Base-by-base conservation (phyloP, 2,329 filamentous ascomycete genomes). In the Chaetomium globosum region DNA sequence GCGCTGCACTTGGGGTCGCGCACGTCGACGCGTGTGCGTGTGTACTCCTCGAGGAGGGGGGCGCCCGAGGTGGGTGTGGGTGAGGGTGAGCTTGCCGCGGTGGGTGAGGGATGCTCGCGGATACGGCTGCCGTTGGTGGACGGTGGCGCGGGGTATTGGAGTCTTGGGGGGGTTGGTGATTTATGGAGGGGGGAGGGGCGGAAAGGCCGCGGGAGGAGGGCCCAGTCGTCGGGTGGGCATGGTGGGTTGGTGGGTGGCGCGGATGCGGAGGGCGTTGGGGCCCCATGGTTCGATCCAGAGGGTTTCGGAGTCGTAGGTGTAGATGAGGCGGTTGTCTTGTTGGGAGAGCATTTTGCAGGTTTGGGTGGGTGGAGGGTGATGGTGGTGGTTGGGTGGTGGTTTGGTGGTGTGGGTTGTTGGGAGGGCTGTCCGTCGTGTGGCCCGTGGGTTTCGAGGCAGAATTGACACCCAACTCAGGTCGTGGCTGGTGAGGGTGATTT, bases 281-380 rank as follows among this genome's bases (percentile, higher is more conserved):
- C 61, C 61, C 61, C 61, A 64, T 8, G 61, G 55, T 39, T 64
- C 61, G 49, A 64, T 39, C 61, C 61, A 64, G 55, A 64, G 61
- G 26, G 49, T 64, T 30, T 64, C 61, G 6, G 61, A 49, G 48
- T 64, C 61, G 36, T 64, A 64, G 33, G 55, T n/a, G 49, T 59
- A 64, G 55, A 54, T 23, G 49, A 64, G 55, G n/a, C 21, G 43
- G 61, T 54, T 64, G 36, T 59, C 56, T 16, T 64, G 55, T 30
- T 55, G 21, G 48, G 26, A 31, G 7, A 64, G 21, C 61, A 64
- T 64, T 28, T 55, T 36, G 53, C 2, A 13, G 13, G 10, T 13
- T 36, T 36, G 30, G 31, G 13, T 33, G 28, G 52, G 21, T 6
- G 21, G 9, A 23, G 12, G 21, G 49, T n/a, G n/a, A n/a, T n/a